Evolutionary conservation across 164 flowering plant species (phyloP).

Genomic region (Macadamia tetraphylla): DNA sequence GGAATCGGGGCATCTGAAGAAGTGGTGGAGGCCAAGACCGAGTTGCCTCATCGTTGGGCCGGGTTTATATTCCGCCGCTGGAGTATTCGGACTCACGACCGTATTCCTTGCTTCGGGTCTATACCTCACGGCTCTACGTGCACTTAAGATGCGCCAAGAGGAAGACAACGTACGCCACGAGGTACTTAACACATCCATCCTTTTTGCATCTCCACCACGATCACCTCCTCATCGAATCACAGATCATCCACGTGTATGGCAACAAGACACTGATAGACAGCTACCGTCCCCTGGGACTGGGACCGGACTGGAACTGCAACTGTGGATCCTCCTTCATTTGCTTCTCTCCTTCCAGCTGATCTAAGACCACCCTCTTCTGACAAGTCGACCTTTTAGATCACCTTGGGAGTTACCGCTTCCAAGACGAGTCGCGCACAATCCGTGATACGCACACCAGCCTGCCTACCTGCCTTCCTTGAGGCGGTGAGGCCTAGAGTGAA

Average conservation of each 20-base stretch:
- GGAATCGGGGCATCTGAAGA: slow-evolving; percentile 76
- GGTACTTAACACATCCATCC: slow-evolving; percentile 41
- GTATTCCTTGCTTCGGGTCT: slow-evolving; percentile 66
- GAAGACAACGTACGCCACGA: slow-evolving; percentile 43
- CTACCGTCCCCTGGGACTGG: no score
- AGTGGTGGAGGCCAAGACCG: slow-evolving; percentile 49
- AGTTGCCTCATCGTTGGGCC: slow-evolving; percentile 46
- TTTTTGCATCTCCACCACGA: slow-evolving; percentile 57
- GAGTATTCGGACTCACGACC: slow-evolving; percentile 54
- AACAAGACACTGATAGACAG: slow-evolving; percentile 7
- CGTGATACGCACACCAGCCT: no score
- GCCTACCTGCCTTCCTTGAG: no score
- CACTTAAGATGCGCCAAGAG: slow-evolving; percentile 35
- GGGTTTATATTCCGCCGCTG: slow-evolving; percentile 78
- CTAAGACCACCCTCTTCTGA: no score
- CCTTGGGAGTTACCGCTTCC: no score
- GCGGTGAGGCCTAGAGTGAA: no score
- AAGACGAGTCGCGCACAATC: no score
- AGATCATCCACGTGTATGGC: slow-evolving; percentile 21
- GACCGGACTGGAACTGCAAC: no score
- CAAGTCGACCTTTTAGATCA: no score
- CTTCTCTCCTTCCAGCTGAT: no score
- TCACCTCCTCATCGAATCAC: slow-evolving; percentile 31
- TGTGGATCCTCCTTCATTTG: not conserved
- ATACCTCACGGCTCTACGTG: slow-evolving; percentile 57